A percentile compares a stretch with the other conserved stretches of the same genome.
phyloP scores from a whole-genome alignment of 1,284 basidiomycete species.

The Irpex sp. region DNA sequence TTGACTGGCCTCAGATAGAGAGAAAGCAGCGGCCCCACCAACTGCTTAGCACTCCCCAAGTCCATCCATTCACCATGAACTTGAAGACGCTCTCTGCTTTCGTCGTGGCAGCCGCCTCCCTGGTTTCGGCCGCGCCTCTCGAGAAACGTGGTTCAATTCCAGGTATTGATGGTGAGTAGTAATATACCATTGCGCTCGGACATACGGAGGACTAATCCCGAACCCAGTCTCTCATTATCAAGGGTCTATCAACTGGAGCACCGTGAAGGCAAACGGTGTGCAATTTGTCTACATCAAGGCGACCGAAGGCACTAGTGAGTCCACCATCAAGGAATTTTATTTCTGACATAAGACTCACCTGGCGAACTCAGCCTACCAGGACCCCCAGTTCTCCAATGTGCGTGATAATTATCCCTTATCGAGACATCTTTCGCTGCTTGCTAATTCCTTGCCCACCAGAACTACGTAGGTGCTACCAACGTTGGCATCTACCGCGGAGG shows the following conservation, averaged over 20 bases:
- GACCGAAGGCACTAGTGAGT: conserved; percentile 58
- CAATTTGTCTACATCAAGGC: conserved; percentile 68
- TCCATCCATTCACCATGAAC: neutral
- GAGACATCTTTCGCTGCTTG: too few relatives aligned
- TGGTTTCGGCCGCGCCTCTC: conserved; percentile 6
- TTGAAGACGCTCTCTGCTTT: conserved; percentile 1
- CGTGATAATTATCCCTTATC: neutral
- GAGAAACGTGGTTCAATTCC: conserved; percentile 8
- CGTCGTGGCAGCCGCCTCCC: conserved; percentile 1
- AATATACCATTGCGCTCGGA: neutral
- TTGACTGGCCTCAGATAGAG: neutral
- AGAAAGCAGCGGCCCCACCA: neutral
- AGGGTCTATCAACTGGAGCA: conserved; percentile 47
- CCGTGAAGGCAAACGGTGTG: conserved; percentile 53
- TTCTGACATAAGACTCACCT: neutral
- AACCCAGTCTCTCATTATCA: conserved; percentile 49
- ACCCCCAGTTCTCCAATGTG: conserved; percentile 37
- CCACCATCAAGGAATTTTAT: neutral
- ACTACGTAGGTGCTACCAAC: conserved; percentile 54
- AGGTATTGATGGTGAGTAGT: conserved; percentile 10
- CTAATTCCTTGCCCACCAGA: conserved; percentile 12
- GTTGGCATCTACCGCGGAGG: conserved; percentile 53
- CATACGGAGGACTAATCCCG: neutral
- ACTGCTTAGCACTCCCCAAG: neutral
- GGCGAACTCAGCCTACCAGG: conserved; percentile 28